Conservation (phyloP, 805 yeast genomes). For the Ogataea paradorogensis region DNA sequence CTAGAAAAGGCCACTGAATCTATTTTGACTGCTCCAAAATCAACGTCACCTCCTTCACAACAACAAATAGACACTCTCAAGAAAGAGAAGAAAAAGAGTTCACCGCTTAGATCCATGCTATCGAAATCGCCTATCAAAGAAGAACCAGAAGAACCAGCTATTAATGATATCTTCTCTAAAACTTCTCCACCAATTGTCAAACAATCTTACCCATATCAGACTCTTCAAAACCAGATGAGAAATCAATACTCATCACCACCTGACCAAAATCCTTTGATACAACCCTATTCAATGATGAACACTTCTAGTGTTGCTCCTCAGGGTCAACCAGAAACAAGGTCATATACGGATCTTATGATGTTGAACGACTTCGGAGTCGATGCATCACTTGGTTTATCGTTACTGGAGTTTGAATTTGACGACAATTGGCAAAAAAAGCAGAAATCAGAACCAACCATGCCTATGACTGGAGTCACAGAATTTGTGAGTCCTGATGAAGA, state of each 20-base stretch:
- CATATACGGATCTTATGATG: constrained; percentile 33
- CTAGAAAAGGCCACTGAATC: constrained; percentile 59
- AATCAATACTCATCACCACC: constrained; percentile 13
- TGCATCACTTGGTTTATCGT: constrained; percentile 73
- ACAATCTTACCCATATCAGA: constrained; percentile 12
- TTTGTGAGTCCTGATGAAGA: constrained; percentile 8
- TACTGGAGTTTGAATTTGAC: constrained; percentile 48
- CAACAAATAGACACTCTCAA: constrained; percentile 17
- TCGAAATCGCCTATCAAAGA: constrained; percentile 12
- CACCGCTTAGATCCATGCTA: constrained; percentile 23
- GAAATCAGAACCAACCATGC: constrained; percentile 1
- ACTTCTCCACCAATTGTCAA: constrained; percentile 4
- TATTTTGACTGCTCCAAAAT: constrained; percentile 53
- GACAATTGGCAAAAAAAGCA: constrained; percentile 16
- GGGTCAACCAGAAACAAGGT: constrained; percentile 13
- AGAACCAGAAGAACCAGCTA: constrained; percentile 28
- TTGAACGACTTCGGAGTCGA: constrained; percentile 69
- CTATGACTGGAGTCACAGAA: constrained; percentile 2
- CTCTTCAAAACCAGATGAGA: constrained; percentile 25
- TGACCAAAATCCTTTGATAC: neutral
- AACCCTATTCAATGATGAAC: neutral
- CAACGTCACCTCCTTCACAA: constrained; percentile 13
- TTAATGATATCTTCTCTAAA: constrained; percentile 33
- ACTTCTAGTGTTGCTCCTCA: neutral
- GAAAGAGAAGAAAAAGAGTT: constrained; percentile 22